Percentiles rank a stretch among this genome's conserved stretches.
phyloP scores from a whole-genome alignment of 352 stramenopile genomes.

The Globisporangium perplexum region DNA sequence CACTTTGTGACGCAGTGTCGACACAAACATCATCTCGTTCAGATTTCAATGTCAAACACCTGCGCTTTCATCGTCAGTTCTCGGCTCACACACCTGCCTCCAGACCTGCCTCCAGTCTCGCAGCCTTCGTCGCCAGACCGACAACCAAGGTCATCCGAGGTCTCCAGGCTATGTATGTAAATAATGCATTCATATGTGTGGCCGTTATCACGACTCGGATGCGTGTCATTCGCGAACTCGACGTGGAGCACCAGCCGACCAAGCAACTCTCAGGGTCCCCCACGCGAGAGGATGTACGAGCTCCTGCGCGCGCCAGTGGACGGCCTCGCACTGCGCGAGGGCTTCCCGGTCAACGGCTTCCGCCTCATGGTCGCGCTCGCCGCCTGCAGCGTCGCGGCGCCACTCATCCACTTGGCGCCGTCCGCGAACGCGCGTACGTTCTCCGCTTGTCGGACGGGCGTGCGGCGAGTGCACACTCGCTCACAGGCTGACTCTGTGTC shows the following conservation, averaged over 20 bases:
- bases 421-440: conserved; percentile 56
- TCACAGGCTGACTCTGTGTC: background rate
- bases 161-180: background rate
- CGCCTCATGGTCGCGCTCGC: conserved; percentile 71
- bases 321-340: conserved; percentile 51
- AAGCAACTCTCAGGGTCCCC: conserved; percentile 3
- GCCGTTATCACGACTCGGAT: conserved; percentile 2
- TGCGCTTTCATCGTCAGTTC: no score
- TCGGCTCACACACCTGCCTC: no score
- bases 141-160: background rate
- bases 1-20: no score
- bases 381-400: conserved; percentile 58
- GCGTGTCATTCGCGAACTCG: conserved; percentile 13
- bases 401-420: conserved; percentile 50
- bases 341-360: conserved; percentile 74
- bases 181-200: conserved; percentile 5
- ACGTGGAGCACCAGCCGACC: no score
- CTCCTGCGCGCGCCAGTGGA: conserved; percentile 64
- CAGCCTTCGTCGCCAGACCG: no score
- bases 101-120: no score
- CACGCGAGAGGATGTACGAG: conserved; percentile 26
- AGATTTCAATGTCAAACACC: no score
- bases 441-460: background rate
- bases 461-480: background rate
- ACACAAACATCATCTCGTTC: no score